Percentiles rank a stretch among this genome's conserved stretches.
Evolutionary conservation across 2,329 filamentous ascomycete species (phyloP).

Genomic region (Geosmithia putterillii): DNA sequence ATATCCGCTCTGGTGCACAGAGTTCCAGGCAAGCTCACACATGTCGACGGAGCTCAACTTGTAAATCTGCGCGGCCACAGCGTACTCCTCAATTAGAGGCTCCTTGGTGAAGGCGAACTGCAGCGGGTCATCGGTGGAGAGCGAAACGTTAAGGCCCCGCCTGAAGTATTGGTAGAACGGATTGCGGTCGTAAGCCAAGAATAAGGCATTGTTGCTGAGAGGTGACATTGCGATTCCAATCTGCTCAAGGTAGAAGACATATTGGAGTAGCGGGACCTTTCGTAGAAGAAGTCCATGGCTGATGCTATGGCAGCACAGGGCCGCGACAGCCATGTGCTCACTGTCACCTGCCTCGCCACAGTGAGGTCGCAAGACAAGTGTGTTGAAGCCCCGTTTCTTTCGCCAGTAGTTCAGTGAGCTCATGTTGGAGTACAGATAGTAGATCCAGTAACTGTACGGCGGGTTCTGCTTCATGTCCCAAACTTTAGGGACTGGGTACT

Average conservation of each 20-base stretch:
- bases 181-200: conserved; percentile 92
- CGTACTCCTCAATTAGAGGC: conserved; percentile 94
- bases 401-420: conserved; percentile 85
- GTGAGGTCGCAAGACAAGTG: conserved; percentile 83
- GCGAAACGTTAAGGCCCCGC: conserved; percentile 84
- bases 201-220: conserved; percentile 92
- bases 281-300: conserved; percentile 86
- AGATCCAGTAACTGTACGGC: conserved; percentile 98
- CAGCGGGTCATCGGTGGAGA: conserved; percentile 92
- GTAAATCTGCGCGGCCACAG: conserved; percentile 95
- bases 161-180: conserved; percentile 94
- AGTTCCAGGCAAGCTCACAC: conserved; percentile 96
- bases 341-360: conserved; percentile 96
- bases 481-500: conserved; percentile 79
- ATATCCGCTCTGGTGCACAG: conserved; percentile 88
- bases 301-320: conserved; percentile 91
- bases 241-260: conserved; percentile 95
- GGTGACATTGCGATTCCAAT: conserved; percentile 99
- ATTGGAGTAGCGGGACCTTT: conserved; percentile 90
- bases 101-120: conserved; percentile 99
- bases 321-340: conserved; percentile 85
- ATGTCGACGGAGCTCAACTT: conserved; percentile 95
- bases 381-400: conserved; percentile 87
- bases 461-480: conserved; percentile 94
- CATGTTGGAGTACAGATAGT: conserved; percentile 92